Conservation (phyloP, 2,329 filamentous ascomycete genomes). For the Aspergillus pseudonomiae region DNA sequence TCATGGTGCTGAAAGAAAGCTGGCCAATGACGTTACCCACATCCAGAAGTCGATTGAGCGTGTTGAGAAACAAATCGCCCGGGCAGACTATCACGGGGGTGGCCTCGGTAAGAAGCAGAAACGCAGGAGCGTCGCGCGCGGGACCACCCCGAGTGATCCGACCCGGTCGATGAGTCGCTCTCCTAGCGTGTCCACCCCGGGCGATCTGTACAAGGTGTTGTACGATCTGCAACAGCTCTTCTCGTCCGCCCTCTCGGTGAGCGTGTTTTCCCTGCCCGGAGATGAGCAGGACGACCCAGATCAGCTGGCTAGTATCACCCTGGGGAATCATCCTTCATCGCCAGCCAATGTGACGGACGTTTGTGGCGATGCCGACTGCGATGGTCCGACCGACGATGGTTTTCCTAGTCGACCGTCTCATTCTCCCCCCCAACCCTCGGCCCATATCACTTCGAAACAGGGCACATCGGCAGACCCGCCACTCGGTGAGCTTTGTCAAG, state of each 20-base stretch:
- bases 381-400: not conserved
- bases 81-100: slow-evolving; percentile 59
- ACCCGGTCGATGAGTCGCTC: not conserved
- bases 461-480: not conserved
- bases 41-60: slow-evolving; percentile 94
- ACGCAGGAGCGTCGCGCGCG: not conserved
- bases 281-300: not conserved
- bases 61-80: slow-evolving; percentile 83
- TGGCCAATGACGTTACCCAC: slow-evolving; percentile 87
- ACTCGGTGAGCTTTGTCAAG: not conserved
- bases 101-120: not conserved
- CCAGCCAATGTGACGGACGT: not conserved
- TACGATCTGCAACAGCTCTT: not conserved
- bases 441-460: not conserved
- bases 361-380: not conserved
- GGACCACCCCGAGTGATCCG: not conserved
- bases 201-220: not conserved
- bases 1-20: slow-evolving; percentile 86
- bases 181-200: not conserved
- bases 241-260: not conserved
- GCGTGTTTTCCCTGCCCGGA: not conserved
- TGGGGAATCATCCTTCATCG: not conserved
- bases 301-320: not conserved
- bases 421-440: not conserved
- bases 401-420: too few relatives aligned